A percentile compares a stretch with the other conserved stretches of the same genome.
phyloP scores from a whole-genome alignment of 106 monocot species.

The Dactylorhiza incarnata region DNA sequence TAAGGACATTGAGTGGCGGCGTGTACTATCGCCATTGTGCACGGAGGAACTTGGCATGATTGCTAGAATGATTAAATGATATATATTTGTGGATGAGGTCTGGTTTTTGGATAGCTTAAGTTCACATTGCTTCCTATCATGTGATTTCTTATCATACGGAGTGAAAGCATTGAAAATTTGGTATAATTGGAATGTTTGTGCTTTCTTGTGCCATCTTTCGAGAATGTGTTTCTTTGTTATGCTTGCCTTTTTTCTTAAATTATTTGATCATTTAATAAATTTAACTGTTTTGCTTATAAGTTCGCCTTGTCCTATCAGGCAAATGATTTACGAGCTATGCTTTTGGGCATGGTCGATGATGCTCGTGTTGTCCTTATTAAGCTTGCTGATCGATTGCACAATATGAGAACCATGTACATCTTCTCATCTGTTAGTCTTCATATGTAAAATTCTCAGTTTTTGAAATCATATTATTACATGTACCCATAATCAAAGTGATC shows the following conservation, averaged over 20 bases:
- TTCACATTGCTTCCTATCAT: background rate
- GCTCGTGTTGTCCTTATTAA: constrained; percentile 97
- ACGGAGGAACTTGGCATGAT: no score
- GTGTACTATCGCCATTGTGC: no score
- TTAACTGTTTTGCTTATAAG: background rate
- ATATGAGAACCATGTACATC: constrained; percentile 96
- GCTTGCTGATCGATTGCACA: constrained; percentile 93
- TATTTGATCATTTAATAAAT: constrained; percentile 10
- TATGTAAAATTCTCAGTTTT: background rate
- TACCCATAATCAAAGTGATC: background rate
- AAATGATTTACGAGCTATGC: constrained; percentile 83
- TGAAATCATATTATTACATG: background rate
- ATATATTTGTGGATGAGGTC: background rate
- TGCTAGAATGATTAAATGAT: background rate
- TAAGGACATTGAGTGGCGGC: no score
- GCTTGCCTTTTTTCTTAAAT: background rate
- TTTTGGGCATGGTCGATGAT: constrained; percentile 98
- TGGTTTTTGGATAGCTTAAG: background rate
- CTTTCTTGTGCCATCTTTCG: background rate
- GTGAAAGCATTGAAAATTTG: background rate
- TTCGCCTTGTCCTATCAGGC: constrained; percentile 34
- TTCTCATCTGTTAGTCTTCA: background rate
- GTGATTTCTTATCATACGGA: background rate
- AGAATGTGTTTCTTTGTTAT: background rate
- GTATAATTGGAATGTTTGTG: background rate